Percentiles rank a stretch among this genome's conserved stretches.
Conservation (phyloP, 2,329 filamentous ascomycete genomes). For the Ophiostoma triangulosporum region DNA sequence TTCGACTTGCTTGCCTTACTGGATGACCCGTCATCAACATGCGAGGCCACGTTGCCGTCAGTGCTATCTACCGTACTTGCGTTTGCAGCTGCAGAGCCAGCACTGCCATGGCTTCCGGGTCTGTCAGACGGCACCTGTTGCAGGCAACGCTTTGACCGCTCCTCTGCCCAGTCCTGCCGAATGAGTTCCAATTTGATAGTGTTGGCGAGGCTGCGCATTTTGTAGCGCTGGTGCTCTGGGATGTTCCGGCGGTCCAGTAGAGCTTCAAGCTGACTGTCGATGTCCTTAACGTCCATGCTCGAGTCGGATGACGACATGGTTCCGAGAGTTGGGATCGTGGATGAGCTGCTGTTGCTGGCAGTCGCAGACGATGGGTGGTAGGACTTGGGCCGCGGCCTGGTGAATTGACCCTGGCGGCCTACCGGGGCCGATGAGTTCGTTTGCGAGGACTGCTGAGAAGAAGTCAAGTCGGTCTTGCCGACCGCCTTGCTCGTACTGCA, state of each 20-base stretch:
- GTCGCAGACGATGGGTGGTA: slow-evolving; percentile 30
- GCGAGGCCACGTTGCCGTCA: neutral
- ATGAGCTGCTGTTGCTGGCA: slow-evolving; percentile 20
- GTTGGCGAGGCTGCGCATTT: slow-evolving; percentile 80
- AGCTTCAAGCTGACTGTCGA: slow-evolving; percentile 44
- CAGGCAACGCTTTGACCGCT: slow-evolving; percentile 29
- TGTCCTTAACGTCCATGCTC: slow-evolving; percentile 37
- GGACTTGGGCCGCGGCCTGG: slow-evolving; percentile 37
- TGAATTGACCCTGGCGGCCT: slow-evolving; percentile 6
- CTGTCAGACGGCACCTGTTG: neutral
- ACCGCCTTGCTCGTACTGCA: slow-evolving; percentile 19
- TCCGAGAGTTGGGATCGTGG: slow-evolving; percentile 6
- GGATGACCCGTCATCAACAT: slow-evolving; percentile 17
- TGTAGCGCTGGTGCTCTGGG: slow-evolving; percentile 82
- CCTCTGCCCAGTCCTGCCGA: slow-evolving; percentile 70
- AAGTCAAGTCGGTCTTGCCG: slow-evolving; percentile 2
- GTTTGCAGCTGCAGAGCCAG: slow-evolving; percentile 23
- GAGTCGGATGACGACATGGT: slow-evolving; percentile 33
- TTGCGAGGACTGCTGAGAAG: slow-evolving; percentile 9
- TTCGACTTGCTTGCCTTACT: slow-evolving; percentile 36
- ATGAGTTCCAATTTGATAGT: slow-evolving; percentile 95
- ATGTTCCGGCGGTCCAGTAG: slow-evolving; percentile 80
- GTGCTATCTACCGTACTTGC: neutral
- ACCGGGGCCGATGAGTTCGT: neutral
- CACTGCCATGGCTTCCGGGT: slow-evolving; percentile 28